A percentile compares a stretch with the other conserved stretches of the same genome.
Evolutionary conservation across 352 stramenopile genomes (phyloP).

Genomic region (Phytopythium delawarense): DNA sequence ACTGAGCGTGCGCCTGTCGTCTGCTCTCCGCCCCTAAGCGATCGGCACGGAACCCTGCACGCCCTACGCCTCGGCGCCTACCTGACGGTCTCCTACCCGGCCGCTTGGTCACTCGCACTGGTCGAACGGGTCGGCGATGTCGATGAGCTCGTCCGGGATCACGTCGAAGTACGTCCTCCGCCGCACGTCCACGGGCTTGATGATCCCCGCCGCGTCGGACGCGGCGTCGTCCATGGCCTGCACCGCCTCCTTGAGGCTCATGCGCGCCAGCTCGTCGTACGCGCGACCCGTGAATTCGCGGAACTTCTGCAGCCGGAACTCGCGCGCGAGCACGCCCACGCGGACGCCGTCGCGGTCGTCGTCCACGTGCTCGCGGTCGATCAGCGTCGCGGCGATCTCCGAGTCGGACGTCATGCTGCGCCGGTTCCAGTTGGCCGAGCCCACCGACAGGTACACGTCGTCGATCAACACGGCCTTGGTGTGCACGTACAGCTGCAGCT

Average conservation of each 20-base stretch:
- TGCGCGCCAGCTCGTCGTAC: constrained; percentile 28
- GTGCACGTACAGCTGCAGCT: constrained; percentile 42
- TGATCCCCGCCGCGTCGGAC: constrained; percentile 16
- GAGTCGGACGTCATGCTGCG: constrained; percentile 64
- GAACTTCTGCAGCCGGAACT: constrained; percentile 61
- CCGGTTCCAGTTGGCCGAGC: constrained; percentile 66
- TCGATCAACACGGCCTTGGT: constrained; percentile 56
- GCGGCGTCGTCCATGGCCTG: constrained; percentile 30
- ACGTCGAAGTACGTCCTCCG: constrained; percentile 30
- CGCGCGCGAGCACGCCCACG: constrained; percentile 32
- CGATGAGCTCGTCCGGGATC: constrained; percentile 23
- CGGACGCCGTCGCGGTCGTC: constrained; percentile 22
- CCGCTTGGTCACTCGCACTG: constrained; percentile 3
- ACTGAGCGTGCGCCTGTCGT: background rate
- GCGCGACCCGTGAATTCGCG: constrained; percentile 38
- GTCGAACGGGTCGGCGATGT: constrained; percentile 26
- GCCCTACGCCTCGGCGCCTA: background rate
- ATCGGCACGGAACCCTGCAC: background rate
- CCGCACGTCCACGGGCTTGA: constrained; percentile 22
- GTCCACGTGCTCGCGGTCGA: constrained; percentile 31
- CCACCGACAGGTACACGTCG: constrained; percentile 56
- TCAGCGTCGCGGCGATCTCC: constrained; percentile 49
- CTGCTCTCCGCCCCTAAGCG: background rate
- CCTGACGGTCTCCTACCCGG: background rate
- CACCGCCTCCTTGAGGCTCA: constrained; percentile 39